These are phyloP conservation scores for Claviceps sp. DNA, from an alignment of 2,329 filamentous ascomycete genomes.

Conservation along the genomic window DNA sequence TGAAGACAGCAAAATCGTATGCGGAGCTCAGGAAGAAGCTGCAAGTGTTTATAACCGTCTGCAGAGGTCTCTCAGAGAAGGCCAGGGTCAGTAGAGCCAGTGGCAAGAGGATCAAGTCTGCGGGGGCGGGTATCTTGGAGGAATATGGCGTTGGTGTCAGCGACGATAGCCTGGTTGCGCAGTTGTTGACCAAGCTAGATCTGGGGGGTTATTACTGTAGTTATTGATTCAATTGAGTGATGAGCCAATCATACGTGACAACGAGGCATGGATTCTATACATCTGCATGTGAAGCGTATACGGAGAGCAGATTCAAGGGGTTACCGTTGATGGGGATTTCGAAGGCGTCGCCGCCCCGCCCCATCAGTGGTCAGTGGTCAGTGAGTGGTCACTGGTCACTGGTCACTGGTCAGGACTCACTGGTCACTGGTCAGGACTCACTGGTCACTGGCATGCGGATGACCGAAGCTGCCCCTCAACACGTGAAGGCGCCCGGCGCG, in stretches of 20 bases:
- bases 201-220: constrained; percentile 52
- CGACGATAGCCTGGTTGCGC: constrained; percentile 48
- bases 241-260: background rate
- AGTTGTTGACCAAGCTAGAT: constrained; percentile 56
- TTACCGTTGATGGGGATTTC: background rate
- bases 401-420: too few species aligned
- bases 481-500: background rate
- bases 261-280: too few species aligned
- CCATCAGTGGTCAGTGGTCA: background rate
- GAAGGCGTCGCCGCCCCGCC: background rate
- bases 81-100: constrained; percentile 23
- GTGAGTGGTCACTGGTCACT: too few species aligned
- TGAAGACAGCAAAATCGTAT: constrained; percentile 38
- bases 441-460: background rate
- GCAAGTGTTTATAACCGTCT: constrained; percentile 61
- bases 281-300: too few species aligned
- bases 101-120: constrained; percentile 11
- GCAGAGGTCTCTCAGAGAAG: constrained; percentile 53
- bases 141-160: constrained; percentile 23
- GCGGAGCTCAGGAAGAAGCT: constrained; percentile 56
- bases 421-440: background rate
- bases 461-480: background rate
- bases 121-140: constrained; percentile 8
- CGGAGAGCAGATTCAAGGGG: too few species aligned
- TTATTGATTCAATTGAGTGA: constrained; percentile 4